These are phyloP conservation scores for Ogataea siamensis DNA, from an alignment of 805 yeast genomes.

Conservation along the genomic window DNA sequence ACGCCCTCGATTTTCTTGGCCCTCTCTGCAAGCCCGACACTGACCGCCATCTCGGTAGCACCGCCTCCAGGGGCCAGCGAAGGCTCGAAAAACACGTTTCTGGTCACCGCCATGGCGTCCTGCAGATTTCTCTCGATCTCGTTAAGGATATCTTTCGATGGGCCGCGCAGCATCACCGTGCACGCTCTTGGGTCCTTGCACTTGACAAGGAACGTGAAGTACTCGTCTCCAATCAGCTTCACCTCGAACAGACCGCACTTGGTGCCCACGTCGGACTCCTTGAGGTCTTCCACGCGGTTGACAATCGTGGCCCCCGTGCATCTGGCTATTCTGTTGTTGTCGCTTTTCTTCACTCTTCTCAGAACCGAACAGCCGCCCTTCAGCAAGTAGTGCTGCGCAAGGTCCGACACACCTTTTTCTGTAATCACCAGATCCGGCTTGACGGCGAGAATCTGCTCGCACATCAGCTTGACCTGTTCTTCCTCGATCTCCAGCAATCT, in stretches of 20 bases:
- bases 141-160: conserved; percentile 92
- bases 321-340: conserved; percentile 93
- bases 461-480: conserved; percentile 86
- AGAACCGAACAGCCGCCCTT: conserved; percentile 91
- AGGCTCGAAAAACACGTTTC: conserved; percentile 94
- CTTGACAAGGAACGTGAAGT: conserved; percentile 79
- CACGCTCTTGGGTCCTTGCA: conserved; percentile 90
- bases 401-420: conserved; percentile 96
- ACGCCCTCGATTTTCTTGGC: conserved; percentile 93
- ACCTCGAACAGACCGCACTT: conserved; percentile 89
- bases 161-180: conserved; percentile 89
- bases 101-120: conserved; percentile 97
- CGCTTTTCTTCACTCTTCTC: conserved; percentile 93
- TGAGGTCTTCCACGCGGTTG: conserved; percentile 90
- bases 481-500: conserved; percentile 94
- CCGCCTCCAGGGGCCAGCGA: conserved; percentile 98
- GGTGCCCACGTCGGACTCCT: conserved; percentile 86
- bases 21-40: conserved; percentile 81
- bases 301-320: conserved; percentile 98
- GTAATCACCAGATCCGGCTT: conserved; percentile 95
- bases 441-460: conserved; percentile 78
- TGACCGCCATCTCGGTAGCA: conserved; percentile 98
- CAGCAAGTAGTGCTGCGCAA: conserved; percentile 93
- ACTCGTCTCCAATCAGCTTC: conserved; percentile 96
- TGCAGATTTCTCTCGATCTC: conserved; percentile 96